These are phyloP conservation scores for Yamadazyma takamatsuzukensis DNA, from an alignment of 805 yeast genomes.

Conservation along the genomic window DNA sequence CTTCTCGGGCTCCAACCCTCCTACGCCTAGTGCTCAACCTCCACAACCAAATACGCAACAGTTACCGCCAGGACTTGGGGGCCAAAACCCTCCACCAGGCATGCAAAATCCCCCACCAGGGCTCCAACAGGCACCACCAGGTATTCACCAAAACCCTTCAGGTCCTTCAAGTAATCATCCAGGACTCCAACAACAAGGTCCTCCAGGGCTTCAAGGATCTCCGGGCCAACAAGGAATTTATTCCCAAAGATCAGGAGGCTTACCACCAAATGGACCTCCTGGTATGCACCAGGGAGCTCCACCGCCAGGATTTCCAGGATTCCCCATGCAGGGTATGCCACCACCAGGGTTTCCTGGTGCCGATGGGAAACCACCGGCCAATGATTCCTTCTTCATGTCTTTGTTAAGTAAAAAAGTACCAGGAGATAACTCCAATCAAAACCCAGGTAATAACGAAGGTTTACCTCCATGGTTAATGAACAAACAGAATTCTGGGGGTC, in stretches of 20 bases:
- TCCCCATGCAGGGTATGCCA: not conserved
- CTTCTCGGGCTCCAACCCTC: not conserved
- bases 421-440: not conserved
- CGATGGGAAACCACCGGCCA: constrained; percentile 12
- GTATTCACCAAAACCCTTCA: constrained; percentile 8
- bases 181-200: constrained; percentile 2
- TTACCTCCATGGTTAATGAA: constrained; percentile 5
- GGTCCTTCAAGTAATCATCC: constrained; percentile 2
- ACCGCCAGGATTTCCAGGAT: constrained; percentile 9
- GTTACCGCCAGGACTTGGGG: constrained; percentile 3
- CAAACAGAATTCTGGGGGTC: not conserved
- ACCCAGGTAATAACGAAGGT: constrained; percentile 5
- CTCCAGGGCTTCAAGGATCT: constrained; percentile 6
- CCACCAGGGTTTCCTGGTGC: constrained; percentile 5
- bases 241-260: no score
- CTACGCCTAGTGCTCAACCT: constrained; percentile 11
- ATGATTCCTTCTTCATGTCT: constrained; percentile 47
- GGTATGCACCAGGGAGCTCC: constrained; percentile 6
- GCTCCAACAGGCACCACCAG: constrained; percentile 11
- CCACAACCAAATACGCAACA: constrained; percentile 8
- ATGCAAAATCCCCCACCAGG: constrained; percentile 8
- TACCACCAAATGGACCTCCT: constrained; percentile 5
- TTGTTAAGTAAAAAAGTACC: constrained; percentile 25
- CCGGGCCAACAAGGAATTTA: constrained; percentile 11
- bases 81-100: constrained; percentile 1